A percentile compares a stretch with the other conserved stretches of the same genome.
Evolutionary conservation across 305 asterid genomes (phyloP).

Genomic region (Solanum hybrid): DNA sequence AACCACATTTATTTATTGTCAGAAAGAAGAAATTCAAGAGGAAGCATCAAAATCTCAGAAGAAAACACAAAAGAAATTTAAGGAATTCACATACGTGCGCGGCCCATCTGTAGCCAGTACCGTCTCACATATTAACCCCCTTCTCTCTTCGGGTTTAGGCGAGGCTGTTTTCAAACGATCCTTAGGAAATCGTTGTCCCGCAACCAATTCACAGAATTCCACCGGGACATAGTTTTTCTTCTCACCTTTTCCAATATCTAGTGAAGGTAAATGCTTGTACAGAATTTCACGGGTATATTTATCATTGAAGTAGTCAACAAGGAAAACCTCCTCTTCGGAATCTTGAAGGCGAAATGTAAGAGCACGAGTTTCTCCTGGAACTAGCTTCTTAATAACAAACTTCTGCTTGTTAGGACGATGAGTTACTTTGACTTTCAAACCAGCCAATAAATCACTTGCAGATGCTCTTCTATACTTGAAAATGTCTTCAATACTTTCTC

Average conservation of each 20-base stretch:
- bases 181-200: conserved; percentile 46
- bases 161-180: not conserved
- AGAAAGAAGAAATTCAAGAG: not conserved
- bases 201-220: conserved; percentile 55
- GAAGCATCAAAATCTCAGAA: not conserved
- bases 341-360: not conserved
- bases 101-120: conserved; percentile 59
- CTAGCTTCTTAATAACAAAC: not conserved
- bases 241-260: conserved; percentile 28
- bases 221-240: conserved; percentile 37
- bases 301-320: conserved; percentile 2
- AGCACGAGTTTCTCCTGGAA: not conserved
- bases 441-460: conserved; percentile 28
- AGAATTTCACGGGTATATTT: not conserved
- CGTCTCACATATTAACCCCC: conserved; percentile 26
- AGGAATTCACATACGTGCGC: conserved; percentile 33
- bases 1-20: not conserved
- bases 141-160: conserved; percentile 29
- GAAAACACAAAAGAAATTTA: not conserved
- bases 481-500: conserved; percentile 11
- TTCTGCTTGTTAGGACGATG: conserved; percentile 5
- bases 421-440: conserved; percentile 29
- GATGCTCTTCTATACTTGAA: not conserved
- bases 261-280: not conserved
- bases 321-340: not conserved